These are phyloP conservation scores for Alternaria angustiovoidea DNA, from an alignment of 2,329 filamentous ascomycete genomes.

Conservation along the genomic window DNA sequence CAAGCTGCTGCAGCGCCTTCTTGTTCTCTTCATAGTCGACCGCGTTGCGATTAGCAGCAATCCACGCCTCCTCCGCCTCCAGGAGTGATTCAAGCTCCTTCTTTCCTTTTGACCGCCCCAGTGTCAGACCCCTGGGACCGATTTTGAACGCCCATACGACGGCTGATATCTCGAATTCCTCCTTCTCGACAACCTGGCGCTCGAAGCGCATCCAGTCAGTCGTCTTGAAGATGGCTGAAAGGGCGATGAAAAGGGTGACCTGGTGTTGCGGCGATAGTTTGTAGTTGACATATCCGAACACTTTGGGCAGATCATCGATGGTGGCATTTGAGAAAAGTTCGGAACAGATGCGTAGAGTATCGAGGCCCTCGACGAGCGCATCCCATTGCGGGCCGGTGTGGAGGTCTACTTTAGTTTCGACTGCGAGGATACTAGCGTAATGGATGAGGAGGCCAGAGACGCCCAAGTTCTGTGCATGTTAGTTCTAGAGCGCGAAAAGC, in stretches of 20 bases:
- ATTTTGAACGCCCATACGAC: background rate
- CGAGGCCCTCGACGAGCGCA: background rate
- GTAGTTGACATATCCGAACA: background rate
- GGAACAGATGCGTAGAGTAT: background rate
- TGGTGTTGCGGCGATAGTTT: background rate
- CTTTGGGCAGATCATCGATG: background rate
- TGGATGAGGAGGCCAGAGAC: background rate
- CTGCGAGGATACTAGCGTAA: background rate
- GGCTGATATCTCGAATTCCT: background rate
- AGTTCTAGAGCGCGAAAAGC: background rate
- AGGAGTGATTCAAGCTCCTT: background rate
- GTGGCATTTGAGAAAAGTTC: background rate
- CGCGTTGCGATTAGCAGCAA: background rate
- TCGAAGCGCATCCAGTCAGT: background rate
- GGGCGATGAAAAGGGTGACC: background rate
- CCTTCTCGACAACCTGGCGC: background rate
- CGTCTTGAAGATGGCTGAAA: background rate
- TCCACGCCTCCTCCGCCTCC: constrained; percentile 1
- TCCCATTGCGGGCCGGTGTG: background rate
- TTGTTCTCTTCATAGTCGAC: background rate
- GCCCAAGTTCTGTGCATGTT: background rate
- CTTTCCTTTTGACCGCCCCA: background rate
- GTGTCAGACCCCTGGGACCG: background rate
- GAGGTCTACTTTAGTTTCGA: background rate
- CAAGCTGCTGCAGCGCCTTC: background rate